Conservation (phyloP, 495 filamentous ascomycete genomes). For the Neurospora sp. region DNA sequence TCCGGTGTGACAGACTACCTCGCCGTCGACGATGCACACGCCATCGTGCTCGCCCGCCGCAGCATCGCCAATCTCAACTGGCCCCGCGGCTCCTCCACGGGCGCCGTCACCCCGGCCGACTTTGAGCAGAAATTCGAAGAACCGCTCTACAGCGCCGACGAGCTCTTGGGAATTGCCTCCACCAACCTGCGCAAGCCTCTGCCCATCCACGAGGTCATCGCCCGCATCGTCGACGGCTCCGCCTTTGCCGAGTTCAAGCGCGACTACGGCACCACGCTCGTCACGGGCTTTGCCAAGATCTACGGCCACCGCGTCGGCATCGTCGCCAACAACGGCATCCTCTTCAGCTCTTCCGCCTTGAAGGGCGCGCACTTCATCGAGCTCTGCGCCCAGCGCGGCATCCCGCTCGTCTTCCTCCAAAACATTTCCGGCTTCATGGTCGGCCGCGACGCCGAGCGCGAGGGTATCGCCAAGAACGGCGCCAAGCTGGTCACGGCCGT, state of each 20-base stretch:
- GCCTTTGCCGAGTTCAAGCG: constrained; percentile 92
- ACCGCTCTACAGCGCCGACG: constrained; percentile 71
- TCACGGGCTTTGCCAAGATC: constrained; percentile 88
- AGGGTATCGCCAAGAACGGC: constrained; percentile 95
- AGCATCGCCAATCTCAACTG: constrained; percentile 85
- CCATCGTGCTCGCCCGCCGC: constrained; percentile 74
- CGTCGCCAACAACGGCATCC: constrained; percentile 91
- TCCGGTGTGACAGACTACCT: constrained; percentile 96
- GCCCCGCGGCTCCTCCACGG: constrained; percentile 32
- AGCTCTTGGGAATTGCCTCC: constrained; percentile 79
- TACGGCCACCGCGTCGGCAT: constrained; percentile 90
- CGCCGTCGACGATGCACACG: constrained; percentile 89
- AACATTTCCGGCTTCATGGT: constrained; percentile 99
- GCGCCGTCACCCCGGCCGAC: constrained; percentile 5
- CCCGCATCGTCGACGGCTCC: constrained; percentile 85
- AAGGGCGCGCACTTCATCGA: constrained; percentile 98
- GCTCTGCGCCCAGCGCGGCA: constrained; percentile 81
- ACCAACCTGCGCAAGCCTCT: constrained; percentile 80
- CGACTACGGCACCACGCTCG: constrained; percentile 79
- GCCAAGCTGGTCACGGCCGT: constrained; percentile 96
- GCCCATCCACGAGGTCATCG: constrained; percentile 82
- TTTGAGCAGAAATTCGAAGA: constrained; percentile 37
- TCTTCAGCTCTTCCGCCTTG: constrained; percentile 84
- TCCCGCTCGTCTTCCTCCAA: constrained; percentile 88
- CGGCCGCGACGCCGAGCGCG: constrained; percentile 80